Base-by-base conservation (phyloP, 2,329 filamentous ascomycete species). In the Alternaria burnsii region DNA sequence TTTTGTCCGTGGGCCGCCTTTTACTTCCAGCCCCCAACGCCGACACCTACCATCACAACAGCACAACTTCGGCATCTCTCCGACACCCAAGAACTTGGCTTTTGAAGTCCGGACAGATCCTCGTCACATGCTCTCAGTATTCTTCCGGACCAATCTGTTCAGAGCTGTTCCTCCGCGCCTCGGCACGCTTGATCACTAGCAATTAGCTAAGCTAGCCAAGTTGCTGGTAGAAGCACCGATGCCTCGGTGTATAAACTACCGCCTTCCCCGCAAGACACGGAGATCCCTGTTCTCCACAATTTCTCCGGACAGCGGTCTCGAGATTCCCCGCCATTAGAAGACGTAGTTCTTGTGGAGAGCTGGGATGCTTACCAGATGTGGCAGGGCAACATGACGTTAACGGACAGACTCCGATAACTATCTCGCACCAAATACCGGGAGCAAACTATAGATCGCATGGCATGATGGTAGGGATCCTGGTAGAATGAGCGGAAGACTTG, bases 301-400 rank as follows among this genome's bases (percentile, higher is more conserved):
- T 63, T 50, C 57, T 63, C 60, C 60, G 57, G 52, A 41, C 26
- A 47, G 38, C 52, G 60, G 57, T 20, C 26, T 53, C n/a, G 42
- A 56, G 44, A 56, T 63, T 60, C 60, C 55, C 60, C 60, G 57
- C 60, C 53, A 60, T 60, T 59, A 36, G 36, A 42, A 52, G 46
- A 48, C 47, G 42, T 48, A 30, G 36, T 30, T 47, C 53, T 8
- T 24, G 26, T 24, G 36, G 28, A 32, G 36, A 22, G 41, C 22
- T 53, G 36, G 42, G 20, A 48, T 43, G 11, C 32, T 34, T 32
- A 30, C 34, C n/a, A 42, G 40, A 36, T 34, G 34, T 52, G 34
- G 46, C 41, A 60, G 47, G 34, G 28, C 32, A 38, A 57, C 34
- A 47, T 47, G 53, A 60, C 58, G 41, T 52, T 42, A 52, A 47